Evolutionary conservation across 169 alveolate genomes (phyloP).

Genomic region (Miamiensis avidus): DNA sequence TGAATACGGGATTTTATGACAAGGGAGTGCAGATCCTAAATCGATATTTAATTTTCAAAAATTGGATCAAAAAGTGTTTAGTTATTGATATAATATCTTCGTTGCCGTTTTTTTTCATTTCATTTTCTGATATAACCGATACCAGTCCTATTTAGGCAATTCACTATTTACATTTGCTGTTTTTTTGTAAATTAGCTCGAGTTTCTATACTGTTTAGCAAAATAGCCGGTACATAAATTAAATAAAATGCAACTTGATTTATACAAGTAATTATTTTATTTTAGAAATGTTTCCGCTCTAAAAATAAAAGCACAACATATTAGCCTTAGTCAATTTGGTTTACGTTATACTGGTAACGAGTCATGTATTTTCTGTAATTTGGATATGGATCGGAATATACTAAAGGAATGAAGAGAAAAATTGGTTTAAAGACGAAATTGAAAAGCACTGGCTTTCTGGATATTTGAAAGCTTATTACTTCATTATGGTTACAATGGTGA

Average conservation of each 20-base stretch:
- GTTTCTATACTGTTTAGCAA: background rate
- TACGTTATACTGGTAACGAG: background rate
- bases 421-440: background rate
- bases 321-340: background rate
- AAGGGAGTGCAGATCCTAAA: background rate
- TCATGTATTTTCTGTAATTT: constrained; percentile 4
- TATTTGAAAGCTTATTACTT: constrained; percentile 12
- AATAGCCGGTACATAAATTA: no score
- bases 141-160: background rate
- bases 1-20: constrained; percentile 12
- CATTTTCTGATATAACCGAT: background rate
- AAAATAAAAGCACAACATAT: background rate
- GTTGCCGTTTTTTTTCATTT: background rate
- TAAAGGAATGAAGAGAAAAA: background rate
- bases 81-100: background rate
- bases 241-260: no score
- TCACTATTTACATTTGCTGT: background rate
- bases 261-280: no score
- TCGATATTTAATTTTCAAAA: background rate
- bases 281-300: background rate
- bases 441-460: constrained; percentile 1
- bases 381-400: background rate
- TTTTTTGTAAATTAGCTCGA: background rate
- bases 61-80: background rate
- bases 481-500: constrained; percentile 16